These are phyloP conservation scores for Allium sativum DNA, from an alignment of 106 monocot genomes.

Conservation along the genomic window DNA sequence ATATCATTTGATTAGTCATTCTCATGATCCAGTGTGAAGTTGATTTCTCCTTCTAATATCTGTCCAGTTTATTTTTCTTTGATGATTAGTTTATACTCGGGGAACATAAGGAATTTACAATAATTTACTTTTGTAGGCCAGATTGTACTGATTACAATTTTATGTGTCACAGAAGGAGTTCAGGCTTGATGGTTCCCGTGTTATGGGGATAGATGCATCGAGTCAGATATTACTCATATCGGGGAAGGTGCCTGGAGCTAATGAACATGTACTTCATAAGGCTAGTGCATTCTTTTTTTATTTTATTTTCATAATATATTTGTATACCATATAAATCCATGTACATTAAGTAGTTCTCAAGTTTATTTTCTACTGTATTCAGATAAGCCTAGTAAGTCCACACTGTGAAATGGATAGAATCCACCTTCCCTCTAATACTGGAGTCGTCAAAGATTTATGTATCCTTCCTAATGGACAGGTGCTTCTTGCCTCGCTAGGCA, in stretches of 20 bases:
- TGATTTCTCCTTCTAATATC: no score
- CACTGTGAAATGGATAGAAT: slow-evolving; percentile 37
- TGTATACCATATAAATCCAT: no score
- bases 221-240: slow-evolving; percentile 49
- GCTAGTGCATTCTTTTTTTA: slow-evolving; percentile 15
- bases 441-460: slow-evolving; percentile 61
- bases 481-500: slow-evolving; percentile 76
- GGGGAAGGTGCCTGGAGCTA: slow-evolving; percentile 34
- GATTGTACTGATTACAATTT: not conserved
- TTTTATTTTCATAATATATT: no score
- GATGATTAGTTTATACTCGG: no score
- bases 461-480: slow-evolving; percentile 49
- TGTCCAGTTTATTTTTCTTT: no score
- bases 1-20: no score
- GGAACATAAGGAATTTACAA: no score
- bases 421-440: slow-evolving; percentile 50
- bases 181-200: slow-evolving; percentile 57
- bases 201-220: slow-evolving; percentile 61
- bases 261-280: slow-evolving; percentile 60
- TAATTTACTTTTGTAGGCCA: no score
- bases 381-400: slow-evolving; percentile 54
- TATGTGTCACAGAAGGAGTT: slow-evolving; percentile 42
- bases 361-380: slow-evolving; percentile 5
- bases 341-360: not conserved
- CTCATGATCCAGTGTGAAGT: no score